Base-by-base conservation (phyloP, 495 filamentous ascomycete species). In the Bombardia bombarda region DNA sequence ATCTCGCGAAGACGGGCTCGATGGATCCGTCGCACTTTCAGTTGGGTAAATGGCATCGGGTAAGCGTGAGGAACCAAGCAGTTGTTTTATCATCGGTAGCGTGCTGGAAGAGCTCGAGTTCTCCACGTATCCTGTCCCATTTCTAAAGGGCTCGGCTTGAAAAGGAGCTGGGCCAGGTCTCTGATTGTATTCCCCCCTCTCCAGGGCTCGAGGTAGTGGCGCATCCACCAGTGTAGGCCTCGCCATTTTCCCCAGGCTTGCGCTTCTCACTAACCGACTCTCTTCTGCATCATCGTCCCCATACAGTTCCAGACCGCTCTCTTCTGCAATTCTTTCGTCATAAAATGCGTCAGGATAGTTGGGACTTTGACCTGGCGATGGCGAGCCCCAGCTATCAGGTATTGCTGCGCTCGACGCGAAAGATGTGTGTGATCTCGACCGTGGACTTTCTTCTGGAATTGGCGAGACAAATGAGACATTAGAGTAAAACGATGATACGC, bases 351-450 rank as follows among this genome's bases (percentile, higher is more conserved):
- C 77, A 22, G 72, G 74, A 28, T 57, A 62, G 28, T 54, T 51
- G 6, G 63, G 66, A 38, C 70, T 70, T 14, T 51, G 61, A 4
- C 55, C 61, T 12, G 65, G 66, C 5, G 68, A 69, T 20, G 56
- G 35, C 22, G 53, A 59, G 0, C 68, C 73, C 78, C 84, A 90
- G 51, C 73, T 81, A 7, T 77, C 73, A 2, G 88, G 87, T 42
- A 93, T 86, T 0, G 78, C 84, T 40, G 79, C 75, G 59, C 87
- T 94, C 6, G 89, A 93, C 7, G 87, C 87, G 55, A 82, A 85
- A 0, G 86, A 90, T 16, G 74, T 77, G 55, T 82, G 76, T 12
- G 69, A 70, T 35, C 77, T 68, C 32, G 76, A 67, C 24, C 78
- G 69, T 1, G 76, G 71, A 38, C 77, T 72, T 55, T 95, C 89